Base-by-base conservation (phyloP, 2,329 filamentous ascomycete genomes). In the Aspergillus sp. region DNA sequence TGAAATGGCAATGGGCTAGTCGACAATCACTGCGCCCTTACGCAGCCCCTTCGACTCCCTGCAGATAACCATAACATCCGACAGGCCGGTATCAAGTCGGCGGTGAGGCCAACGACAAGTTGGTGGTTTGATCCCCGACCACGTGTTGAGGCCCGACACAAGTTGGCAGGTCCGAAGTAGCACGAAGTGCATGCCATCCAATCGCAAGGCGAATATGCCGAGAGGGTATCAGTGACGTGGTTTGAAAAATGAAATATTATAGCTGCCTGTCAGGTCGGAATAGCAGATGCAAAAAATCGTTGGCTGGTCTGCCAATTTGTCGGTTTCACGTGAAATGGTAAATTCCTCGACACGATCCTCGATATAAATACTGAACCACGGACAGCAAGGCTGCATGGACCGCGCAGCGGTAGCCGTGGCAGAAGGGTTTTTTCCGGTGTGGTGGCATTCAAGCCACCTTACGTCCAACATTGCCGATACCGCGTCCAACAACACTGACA, bases 391-490 rank as follows among this genome's bases (percentile, higher is more conserved):
- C 10, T 20, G 37, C n/a, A 37, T 15, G 17, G 15, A 39, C 15
- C 17, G 19, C 7, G 15, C 37, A 20, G 37, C 5, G 37, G 37
- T 17, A 39, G 19, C 19, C 17, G 17, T 20, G 37, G 37, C 19
- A 39, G 37, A 7, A 39, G 33, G 19, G 19, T 39, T 20, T 7
- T 17, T 39, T 39, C 19, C 15, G 7, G 23, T 15, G 41, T 12
- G 41, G 13, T 43, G 27, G 37, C 17, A 46, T 58, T 74, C 68
- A 84, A 53, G 81, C 81, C 66, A 96, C 86, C 73, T 97, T 97
- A 62, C 90, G 82, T 46, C 91, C 91, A 43, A 97, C 87, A 65
- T 97, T 98, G 25, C 93, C 93, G 50, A 98, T 88, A 39, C 93
- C 93, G 60, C 83, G 84, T 27, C 93, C 93, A 62, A 97, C 95